Evolutionary conservation across 352 stramenopile genomes (phyloP), one percentile per base, ranked within the genome.

Genomic region (Pythium folliculosum): DNA sequence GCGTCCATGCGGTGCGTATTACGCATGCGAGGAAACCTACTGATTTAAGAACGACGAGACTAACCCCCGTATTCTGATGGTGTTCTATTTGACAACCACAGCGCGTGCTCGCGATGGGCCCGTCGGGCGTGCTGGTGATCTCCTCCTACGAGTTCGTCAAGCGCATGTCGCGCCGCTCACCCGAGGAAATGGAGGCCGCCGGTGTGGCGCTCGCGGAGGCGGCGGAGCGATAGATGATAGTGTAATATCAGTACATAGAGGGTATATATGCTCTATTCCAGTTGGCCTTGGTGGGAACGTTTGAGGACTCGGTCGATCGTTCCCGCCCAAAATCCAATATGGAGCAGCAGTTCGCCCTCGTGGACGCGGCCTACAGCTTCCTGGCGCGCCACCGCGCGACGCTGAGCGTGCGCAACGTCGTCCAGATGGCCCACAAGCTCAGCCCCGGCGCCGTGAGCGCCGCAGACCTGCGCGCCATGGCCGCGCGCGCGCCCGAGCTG

Each of bases 101-200:
- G 88, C 86, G 88, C 9, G 69, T 96, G 48, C 73, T 94, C 45
- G 79, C 86, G 3, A 94, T 93, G 76, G 88, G 84, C 1, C 89
- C 89, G 38, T 95, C 87, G 1, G 89, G 89, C 22, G 77, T 95
- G 50, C 77, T 96, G 35, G 80, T 96, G 69, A 85, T 96, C 55
- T 88, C 89, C 16, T 92, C 89, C 23, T 96, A 96, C 73, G 89
- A 96, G 74, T 91, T 96, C 53, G 85, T 96, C 56, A 96, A 96
- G 80, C 86, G 89, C 61, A 81, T 92, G 71, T 92, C 84, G 23
- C 78, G 81, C 57, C 93, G 87, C 65, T 74, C 78, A 17, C 74
- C 77, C 6, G 51, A 73, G 12, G 75, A 88, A 47, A 37, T 65
- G 13, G 65, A 63, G 48, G 47, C 55, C n/a, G 12, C 37, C 21